Conservation (phyloP, 1,139 yeast genomes). For the Diutina neorugosa region DNA sequence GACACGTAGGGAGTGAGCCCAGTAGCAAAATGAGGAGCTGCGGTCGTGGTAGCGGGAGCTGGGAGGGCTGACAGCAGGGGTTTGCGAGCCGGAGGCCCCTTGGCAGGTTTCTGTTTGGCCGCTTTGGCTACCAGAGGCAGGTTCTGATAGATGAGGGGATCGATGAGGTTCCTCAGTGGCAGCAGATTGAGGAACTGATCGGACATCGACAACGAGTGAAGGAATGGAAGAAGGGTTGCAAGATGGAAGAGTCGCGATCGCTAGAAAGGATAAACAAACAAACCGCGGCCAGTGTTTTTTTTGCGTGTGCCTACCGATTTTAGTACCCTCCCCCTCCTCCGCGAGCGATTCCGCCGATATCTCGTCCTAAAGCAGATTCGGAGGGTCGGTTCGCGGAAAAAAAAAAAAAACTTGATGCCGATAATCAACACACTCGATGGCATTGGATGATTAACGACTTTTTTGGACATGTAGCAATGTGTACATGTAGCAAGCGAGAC, state of each 20-base stretch:
- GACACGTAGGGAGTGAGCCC: conserved; percentile 13
- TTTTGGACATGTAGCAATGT: too few relatives aligned
- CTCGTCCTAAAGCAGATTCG: background rate
- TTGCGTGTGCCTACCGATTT: background rate
- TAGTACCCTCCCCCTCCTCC: too few relatives aligned
- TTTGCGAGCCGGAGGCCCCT: background rate
- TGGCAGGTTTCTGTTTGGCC: background rate
- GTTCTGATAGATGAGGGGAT: conserved; percentile 15
- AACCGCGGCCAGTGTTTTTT: background rate
- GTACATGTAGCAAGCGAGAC: background rate
- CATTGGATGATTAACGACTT: too few relatives aligned
- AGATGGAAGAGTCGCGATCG: background rate
- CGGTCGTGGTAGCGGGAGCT: conserved; percentile 20
- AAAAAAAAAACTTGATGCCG: background rate
- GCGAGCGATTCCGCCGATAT: background rate
- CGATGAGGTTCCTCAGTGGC: conserved; percentile 20
- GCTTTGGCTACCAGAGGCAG: conserved; percentile 3
- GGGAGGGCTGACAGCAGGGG: background rate
- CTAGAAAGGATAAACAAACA: background rate
- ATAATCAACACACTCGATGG: too few relatives aligned
- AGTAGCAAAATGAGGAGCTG: conserved; percentile 19
- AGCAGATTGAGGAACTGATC: conserved; percentile 10
- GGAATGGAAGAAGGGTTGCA: background rate
- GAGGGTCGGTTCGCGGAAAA: background rate
- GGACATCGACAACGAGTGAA: background rate